Conservation (phyloP, 148 eudicot species). For the Rhododendron ferrugineum region DNA sequence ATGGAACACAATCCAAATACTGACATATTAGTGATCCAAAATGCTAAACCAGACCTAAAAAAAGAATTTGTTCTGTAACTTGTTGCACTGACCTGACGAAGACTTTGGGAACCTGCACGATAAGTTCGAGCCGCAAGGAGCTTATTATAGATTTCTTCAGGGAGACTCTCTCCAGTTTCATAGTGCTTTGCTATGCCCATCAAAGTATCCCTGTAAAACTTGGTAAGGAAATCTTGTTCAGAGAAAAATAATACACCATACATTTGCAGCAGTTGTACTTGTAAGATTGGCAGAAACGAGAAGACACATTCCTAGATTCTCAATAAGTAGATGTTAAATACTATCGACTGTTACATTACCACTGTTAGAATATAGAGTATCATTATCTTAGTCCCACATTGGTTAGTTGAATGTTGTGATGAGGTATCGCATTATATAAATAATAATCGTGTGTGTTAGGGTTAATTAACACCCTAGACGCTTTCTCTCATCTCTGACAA, state of each 20-base stretch:
- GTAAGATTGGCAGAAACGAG: background rate
- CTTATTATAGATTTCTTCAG: constrained; percentile 82
- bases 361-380: no score
- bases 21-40: background rate
- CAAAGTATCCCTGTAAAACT: constrained; percentile 71
- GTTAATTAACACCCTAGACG: no score
- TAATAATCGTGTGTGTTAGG: no score
- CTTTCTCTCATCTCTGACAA: no score
- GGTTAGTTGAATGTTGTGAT: no score
- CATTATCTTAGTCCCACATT: no score
- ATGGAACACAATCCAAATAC: background rate
- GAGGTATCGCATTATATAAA: no score
- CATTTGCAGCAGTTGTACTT: background rate
- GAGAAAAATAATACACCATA: background rate
- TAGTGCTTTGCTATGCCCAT: constrained; percentile 94
- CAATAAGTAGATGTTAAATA: background rate
- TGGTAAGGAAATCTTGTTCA: background rate
- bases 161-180: constrained; percentile 83
- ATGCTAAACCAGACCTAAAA: background rate
- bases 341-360: background rate
- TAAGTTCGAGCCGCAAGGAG: constrained; percentile 90
- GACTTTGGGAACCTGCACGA: constrained; percentile 82
- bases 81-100: constrained; percentile 62
- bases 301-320: background rate
- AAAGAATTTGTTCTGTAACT: background rate